A percentile compares a stretch with the other conserved stretches of the same genome.
phyloP scores from a whole-genome alignment of 192 early-diverging fungal species.

The Coemansia sp. region DNA sequence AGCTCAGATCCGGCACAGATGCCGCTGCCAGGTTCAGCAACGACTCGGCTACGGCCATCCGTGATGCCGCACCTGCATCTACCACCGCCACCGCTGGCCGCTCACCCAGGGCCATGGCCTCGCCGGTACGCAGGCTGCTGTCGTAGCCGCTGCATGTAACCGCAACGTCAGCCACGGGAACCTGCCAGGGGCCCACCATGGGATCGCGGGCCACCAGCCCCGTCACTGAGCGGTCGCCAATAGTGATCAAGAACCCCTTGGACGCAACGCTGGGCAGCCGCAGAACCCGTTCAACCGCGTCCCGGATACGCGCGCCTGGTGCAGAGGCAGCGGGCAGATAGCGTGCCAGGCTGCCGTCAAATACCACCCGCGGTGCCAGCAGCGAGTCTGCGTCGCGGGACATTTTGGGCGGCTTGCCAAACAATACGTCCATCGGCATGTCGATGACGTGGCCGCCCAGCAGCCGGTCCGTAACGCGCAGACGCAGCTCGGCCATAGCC shows the following conservation, averaged over 20 bases:
- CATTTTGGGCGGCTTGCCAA: constrained; percentile 97
- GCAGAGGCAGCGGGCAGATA: constrained; percentile 55
- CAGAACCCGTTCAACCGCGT: constrained; percentile 75
- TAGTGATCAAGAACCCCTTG: constrained; percentile 96
- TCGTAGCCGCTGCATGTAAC: constrained; percentile 76
- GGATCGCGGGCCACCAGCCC: constrained; percentile 95
- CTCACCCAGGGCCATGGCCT: constrained; percentile 99
- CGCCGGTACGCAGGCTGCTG: constrained; percentile 64
- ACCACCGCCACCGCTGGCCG: constrained; percentile 83
- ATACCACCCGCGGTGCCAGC: constrained; percentile 48
- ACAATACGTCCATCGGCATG: constrained; percentile 91
- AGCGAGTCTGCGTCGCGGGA: constrained; percentile 68
- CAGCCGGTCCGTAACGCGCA: constrained; percentile 75
- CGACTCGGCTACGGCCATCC: constrained; percentile 96
- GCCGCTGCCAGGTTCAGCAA: constrained; percentile 92
- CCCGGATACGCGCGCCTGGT: constrained; percentile 49
- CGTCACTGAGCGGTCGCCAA: constrained; percentile 94
- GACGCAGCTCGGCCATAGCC: constrained; percentile 75
- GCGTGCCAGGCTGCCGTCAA: constrained; percentile 61
- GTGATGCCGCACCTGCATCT: constrained; percentile 81
- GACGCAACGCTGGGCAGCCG: constrained; percentile 84
- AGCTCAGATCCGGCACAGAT: constrained; percentile 65
- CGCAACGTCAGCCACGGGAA: constrained; percentile 95
- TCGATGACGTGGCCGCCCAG: constrained; percentile 68
- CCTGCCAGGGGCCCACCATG: constrained; percentile 99